phyloP scores from a whole-genome alignment of 2,329 filamentous ascomycete species.

The Aspergillus pseudoglaucus region DNA sequence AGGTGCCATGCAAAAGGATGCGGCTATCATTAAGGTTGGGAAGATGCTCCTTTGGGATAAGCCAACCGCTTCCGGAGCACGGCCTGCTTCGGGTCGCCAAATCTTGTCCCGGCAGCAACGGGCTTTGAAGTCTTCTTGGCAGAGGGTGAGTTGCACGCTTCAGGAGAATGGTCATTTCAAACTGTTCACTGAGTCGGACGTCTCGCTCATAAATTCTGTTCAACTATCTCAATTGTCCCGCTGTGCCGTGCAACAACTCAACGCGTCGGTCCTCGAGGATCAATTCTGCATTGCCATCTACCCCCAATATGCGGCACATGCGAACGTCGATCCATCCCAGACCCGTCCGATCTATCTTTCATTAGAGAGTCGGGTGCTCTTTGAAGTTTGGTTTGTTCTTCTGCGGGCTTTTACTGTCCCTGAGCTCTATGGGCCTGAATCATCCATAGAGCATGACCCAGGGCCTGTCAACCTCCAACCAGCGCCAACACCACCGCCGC shows the following conservation, averaged over 20 bases:
- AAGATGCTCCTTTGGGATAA: conserved; percentile 90
- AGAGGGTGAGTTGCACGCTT: conserved; percentile 82
- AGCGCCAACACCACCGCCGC: conserved; percentile 6
- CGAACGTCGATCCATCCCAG: conserved; percentile 61
- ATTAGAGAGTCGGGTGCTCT: conserved; percentile 78
- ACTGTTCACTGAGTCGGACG: conserved; percentile 78
- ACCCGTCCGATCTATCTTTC: conserved; percentile 86
- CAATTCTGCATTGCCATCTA: conserved; percentile 95
- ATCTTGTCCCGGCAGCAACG: conserved; percentile 52
- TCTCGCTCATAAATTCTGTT: conserved; percentile 71
- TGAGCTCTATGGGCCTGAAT: conserved; percentile 71
- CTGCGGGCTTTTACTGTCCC: conserved; percentile 86
- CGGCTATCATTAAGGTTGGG: conserved; percentile 89
- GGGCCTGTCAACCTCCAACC: conserved; percentile 24
- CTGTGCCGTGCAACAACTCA: conserved; percentile 82
- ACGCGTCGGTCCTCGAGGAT: conserved; percentile 83
- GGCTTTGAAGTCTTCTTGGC: conserved; percentile 63
- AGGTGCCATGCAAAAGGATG: conserved; percentile 55
- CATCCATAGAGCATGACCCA: conserved; percentile 36
- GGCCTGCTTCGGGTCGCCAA: conserved; percentile 32
- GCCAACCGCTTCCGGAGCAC: conserved; percentile 42
- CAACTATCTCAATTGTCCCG: conserved; percentile 84
- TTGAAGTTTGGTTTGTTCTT: conserved; percentile 95
- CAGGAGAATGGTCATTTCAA: conserved; percentile 94
- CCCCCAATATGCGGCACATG: conserved; percentile 75